These are phyloP conservation scores for Lichtheimia corymbifera DNA, from an alignment of 371 early-diverging fungal genomes.

Conservation along the genomic window DNA sequence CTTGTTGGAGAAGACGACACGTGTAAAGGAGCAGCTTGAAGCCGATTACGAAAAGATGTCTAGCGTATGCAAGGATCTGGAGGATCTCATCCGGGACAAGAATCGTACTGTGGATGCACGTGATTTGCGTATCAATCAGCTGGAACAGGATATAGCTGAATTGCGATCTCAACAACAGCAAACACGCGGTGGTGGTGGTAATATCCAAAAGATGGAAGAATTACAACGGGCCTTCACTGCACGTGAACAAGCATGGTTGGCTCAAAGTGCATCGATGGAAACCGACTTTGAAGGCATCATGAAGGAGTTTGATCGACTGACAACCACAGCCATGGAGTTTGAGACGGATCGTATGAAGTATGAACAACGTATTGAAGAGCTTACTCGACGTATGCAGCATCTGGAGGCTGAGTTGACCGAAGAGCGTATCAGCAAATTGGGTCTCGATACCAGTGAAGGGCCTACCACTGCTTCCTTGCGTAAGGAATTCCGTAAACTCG, in stretches of 20 bases:
- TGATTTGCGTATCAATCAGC: slow-evolving; percentile 33
- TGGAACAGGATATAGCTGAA: slow-evolving; percentile 27
- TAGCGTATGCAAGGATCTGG: slow-evolving; percentile 37
- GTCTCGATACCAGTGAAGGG: slow-evolving; percentile 14
- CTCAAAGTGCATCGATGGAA: slow-evolving; percentile 45
- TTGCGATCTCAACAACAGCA: slow-evolving; percentile 1
- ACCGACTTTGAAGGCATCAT: slow-evolving; percentile 56
- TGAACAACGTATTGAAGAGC: slow-evolving; percentile 41
- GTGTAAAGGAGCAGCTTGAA: slow-evolving; percentile 25
- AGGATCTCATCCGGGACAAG: slow-evolving; percentile 43
- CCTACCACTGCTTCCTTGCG: slow-evolving; percentile 58
- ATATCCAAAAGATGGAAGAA: slow-evolving; percentile 18
- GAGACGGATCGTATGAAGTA: slow-evolving; percentile 48
- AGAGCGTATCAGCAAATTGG: slow-evolving; percentile 37
- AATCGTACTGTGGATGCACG: slow-evolving; percentile 37
- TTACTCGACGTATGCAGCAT: slow-evolving; percentile 28
- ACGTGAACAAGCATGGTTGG: slow-evolving; percentile 44
- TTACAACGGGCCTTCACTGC: slow-evolving; percentile 36
- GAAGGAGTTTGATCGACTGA: slow-evolving; percentile 59
- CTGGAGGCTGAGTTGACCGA: slow-evolving; percentile 41
- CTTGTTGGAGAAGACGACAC: slow-evolving; percentile 33
- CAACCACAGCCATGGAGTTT: slow-evolving; percentile 56
- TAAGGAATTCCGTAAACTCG: slow-evolving; percentile 62
- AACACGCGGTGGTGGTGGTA: neutral
- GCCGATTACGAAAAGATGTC: slow-evolving; percentile 33